Conservation (phyloP, 495 filamentous ascomycete genomes). For the Aspergillus bridgeri region DNA sequence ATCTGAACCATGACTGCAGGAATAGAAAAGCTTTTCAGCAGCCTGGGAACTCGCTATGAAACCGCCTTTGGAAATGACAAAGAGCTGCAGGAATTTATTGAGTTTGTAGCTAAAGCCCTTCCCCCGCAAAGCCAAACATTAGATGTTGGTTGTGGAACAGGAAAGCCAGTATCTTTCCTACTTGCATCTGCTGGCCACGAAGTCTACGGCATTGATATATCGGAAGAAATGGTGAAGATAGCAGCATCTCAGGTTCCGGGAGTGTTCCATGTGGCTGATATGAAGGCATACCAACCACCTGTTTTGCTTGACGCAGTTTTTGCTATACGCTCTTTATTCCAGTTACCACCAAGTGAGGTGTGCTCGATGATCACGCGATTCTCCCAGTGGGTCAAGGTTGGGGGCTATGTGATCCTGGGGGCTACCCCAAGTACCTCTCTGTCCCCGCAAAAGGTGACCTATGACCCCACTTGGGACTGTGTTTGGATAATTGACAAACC, state of each 20-base stretch:
- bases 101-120: not conserved
- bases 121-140: slow-evolving; percentile 12
- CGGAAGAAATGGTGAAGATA: slow-evolving; percentile 29
- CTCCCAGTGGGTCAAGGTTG: slow-evolving; percentile 17
- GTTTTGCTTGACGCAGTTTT: slow-evolving; percentile 12
- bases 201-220: slow-evolving; percentile 37
- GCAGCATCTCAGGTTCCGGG: slow-evolving; percentile 30
- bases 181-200: slow-evolving; percentile 29
- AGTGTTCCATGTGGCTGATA: slow-evolving; percentile 27
- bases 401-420: slow-evolving; percentile 8
- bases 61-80: not conserved
- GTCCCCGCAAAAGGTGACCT: not conserved
- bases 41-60: not conserved
- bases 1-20: not conserved
- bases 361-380: slow-evolving; percentile 12
- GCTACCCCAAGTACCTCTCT: not conserved
- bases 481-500: not conserved
- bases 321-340: slow-evolving; percentile 19
- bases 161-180: slow-evolving; percentile 30
- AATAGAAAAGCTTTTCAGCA: not conserved
- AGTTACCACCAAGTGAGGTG: slow-evolving; percentile 12
- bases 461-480: slow-evolving; percentile 3
- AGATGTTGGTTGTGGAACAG: slow-evolving; percentile 50
- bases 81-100: not conserved
- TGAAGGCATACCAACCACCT: slow-evolving; percentile 22